phyloP scores from a whole-genome alignment of 257 asterid species.

The Lithospermum erythrorhizon region DNA sequence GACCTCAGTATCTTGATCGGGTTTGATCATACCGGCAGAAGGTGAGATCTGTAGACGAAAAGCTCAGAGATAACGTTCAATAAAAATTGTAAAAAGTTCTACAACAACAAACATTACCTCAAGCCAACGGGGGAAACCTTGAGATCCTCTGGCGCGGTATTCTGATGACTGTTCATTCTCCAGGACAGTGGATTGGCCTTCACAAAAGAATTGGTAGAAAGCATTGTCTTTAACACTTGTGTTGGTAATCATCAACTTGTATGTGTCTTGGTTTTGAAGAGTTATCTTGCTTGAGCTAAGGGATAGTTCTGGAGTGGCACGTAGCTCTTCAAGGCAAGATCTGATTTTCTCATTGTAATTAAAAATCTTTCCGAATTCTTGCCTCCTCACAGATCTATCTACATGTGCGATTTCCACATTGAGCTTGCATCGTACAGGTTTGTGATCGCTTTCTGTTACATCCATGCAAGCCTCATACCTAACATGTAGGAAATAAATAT shows the following conservation, averaged over 20 bases:
- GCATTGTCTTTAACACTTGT: slow-evolving; percentile 43
- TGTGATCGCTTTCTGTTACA: slow-evolving; percentile 78
- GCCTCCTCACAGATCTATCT: slow-evolving; percentile 63
- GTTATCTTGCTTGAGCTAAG: slow-evolving; percentile 32
- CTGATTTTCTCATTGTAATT: slow-evolving; percentile 29
- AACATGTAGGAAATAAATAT: background rate
- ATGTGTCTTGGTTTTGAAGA: slow-evolving; percentile 54
- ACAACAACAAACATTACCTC: slow-evolving; percentile 26
- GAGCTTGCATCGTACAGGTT: slow-evolving; percentile 69
- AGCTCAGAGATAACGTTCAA: background rate
- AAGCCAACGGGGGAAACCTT: slow-evolving; percentile 76
- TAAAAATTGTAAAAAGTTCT: background rate
- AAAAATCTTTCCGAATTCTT: slow-evolving; percentile 47
- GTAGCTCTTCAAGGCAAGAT: slow-evolving; percentile 34
- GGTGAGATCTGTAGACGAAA: slow-evolving; percentile 39
- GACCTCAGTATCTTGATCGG: slow-evolving; percentile 37
- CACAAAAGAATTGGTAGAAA: slow-evolving; percentile 44
- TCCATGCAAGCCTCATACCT: slow-evolving; percentile 82
- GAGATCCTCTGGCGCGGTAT: slow-evolving; percentile 44
- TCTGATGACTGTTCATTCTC: slow-evolving; percentile 31
- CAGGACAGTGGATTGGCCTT: slow-evolving; percentile 42
- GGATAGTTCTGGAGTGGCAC: slow-evolving; percentile 42
- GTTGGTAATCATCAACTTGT: slow-evolving; percentile 50
- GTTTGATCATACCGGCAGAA: slow-evolving; percentile 44
- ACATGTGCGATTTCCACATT: slow-evolving; percentile 54